Evolutionary conservation across 495 filamentous ascomycete species (phyloP).

Genomic region (Talaromyces stipitatus): DNA sequence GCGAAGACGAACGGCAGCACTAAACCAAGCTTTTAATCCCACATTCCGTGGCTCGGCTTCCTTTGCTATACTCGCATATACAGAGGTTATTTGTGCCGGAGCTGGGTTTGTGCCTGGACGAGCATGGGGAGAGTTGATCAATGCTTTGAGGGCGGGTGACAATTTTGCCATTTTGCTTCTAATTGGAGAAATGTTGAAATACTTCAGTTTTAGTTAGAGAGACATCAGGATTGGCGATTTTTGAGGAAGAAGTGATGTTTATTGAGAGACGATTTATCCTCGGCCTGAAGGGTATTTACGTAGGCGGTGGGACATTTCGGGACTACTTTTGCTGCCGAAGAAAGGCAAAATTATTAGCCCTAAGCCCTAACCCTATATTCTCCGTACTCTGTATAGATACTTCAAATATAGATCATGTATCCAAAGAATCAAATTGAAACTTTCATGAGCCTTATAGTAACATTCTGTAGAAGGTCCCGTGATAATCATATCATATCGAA

Average conservation of each 20-base stretch:
- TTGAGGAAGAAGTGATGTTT: not conserved
- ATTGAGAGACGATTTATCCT: not conserved
- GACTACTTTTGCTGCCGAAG: not conserved
- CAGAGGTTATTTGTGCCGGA: slow-evolving; percentile 46
- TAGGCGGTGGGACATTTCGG: slow-evolving; percentile 1
- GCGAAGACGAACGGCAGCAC: slow-evolving; percentile 45
- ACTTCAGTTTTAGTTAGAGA: no score
- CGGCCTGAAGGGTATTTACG: not conserved
- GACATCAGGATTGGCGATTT: not conserved
- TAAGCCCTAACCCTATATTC: not conserved
- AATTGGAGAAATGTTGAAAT: no score
- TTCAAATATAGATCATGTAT: no score
- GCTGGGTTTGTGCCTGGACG: slow-evolving; percentile 59
- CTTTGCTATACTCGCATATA: slow-evolving; percentile 52
- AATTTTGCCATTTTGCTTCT: slow-evolving; percentile 55
- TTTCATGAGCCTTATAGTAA: no score
- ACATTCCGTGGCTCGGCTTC: slow-evolving; percentile 47
- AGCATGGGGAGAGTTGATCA: slow-evolving; percentile 63
- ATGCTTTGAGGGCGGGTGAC: slow-evolving; percentile 56
- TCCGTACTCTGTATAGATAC: no score
- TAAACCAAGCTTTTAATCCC: slow-evolving; percentile 54
- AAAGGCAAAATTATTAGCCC: not conserved
- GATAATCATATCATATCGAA: no score
- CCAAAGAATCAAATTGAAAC: no score
- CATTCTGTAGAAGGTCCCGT: no score